Evolutionary conservation across 2,329 filamentous ascomycete genomes (phyloP).

Genomic region (Ophiosphaerella narmari): DNA sequence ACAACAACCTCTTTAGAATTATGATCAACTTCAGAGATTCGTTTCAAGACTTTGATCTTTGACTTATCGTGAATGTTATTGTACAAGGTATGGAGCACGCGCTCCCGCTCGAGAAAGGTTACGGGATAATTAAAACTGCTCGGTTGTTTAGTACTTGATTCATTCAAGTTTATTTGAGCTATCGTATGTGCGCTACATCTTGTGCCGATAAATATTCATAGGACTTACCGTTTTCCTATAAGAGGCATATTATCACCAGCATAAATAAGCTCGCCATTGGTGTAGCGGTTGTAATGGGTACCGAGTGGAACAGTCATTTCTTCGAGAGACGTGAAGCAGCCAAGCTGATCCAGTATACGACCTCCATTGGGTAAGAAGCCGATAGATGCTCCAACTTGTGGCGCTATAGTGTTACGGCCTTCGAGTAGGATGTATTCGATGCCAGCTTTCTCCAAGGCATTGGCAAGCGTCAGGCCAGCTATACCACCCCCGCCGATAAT

Average conservation of each 20-base stretch:
- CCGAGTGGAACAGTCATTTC: neutral
- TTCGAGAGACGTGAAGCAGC: conserved; percentile 4
- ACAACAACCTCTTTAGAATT: conserved; percentile 10
- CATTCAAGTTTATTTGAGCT: too few species aligned
- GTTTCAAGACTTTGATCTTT: conserved; percentile 8
- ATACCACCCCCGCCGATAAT: conserved; percentile 16
- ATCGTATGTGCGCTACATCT: too few species aligned
- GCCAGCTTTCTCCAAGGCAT: conserved; percentile 8
- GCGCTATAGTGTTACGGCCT: conserved; percentile 11
- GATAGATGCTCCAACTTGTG: conserved; percentile 19
- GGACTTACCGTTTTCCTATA: conserved; percentile 1
- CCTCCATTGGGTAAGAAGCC: conserved; percentile 17
- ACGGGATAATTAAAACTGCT: conserved; percentile 9
- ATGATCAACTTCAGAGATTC: conserved; percentile 11
- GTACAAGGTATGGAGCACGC: conserved; percentile 11
- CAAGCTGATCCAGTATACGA: conserved; percentile 24
- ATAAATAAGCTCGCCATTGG: neutral
- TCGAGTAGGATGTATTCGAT: conserved; percentile 22
- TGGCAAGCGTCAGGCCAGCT: conserved; percentile 13
- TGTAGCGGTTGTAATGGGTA: conserved; percentile 1
- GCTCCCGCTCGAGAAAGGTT: conserved; percentile 16
- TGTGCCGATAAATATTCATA: neutral
- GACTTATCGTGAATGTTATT: conserved; percentile 19
- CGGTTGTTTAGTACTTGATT: neutral
- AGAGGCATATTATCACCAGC: neutral